phyloP scores from a whole-genome alignment of 768 basidiomycete genomes.

The Scleroderma bovista region DNA sequence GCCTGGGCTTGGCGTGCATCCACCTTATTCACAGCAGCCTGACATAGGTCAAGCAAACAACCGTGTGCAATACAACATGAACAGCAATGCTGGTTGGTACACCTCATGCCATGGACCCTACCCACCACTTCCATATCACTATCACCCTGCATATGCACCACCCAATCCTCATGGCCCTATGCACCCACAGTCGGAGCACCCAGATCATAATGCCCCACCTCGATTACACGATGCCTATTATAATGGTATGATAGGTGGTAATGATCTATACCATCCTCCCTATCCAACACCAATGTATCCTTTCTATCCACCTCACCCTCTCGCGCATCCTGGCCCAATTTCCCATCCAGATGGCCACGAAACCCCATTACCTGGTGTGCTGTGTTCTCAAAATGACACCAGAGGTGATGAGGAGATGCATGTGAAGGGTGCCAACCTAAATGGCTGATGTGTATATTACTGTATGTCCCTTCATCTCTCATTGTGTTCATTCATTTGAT shows the following conservation, averaged over 20 bases:
- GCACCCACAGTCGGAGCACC: neutral
- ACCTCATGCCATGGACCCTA: neutral
- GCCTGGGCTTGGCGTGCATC: neutral
- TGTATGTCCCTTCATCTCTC: neutral
- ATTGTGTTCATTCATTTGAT: neutral
- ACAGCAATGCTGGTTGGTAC: neutral
- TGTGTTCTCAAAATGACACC: neutral
- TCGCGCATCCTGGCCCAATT: neutral
- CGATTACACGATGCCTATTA: no score
- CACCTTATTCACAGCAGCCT: neutral
- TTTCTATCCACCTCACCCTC: neutral
- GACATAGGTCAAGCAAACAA: neutral
- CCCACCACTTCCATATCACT: neutral
- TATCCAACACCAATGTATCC: neutral
- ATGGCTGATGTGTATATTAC: neutral
- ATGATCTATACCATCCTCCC: neutral
- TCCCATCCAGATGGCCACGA: neutral
- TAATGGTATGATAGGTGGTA: neutral
- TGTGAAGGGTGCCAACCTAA: neutral
- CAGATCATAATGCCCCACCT: neutral
- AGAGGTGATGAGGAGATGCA: neutral
- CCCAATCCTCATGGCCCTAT: neutral
- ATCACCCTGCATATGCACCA: neutral
- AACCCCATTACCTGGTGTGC: neutral
- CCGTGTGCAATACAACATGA: neutral